Base-by-base conservation (phyloP, 2,329 filamentous ascomycete genomes). In the Arthroderma sp. region DNA sequence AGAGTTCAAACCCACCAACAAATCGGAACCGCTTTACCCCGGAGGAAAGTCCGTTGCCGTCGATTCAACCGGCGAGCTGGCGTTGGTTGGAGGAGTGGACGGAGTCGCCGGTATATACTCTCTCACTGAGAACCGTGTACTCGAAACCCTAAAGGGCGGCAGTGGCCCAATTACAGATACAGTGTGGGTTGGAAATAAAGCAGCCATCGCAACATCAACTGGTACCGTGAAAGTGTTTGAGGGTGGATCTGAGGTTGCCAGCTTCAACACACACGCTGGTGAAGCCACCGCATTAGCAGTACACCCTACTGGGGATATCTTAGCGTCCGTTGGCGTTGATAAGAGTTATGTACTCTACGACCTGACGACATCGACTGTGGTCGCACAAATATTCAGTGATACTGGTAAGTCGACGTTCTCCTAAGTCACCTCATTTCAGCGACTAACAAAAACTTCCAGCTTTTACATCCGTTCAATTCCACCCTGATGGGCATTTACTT, bases 341-440 rank as follows among this genome's bases (percentile, higher is more conserved):
- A 95, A 94, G 75, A 89, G 83, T 62, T 87, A 94, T 57, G 78
- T 88, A 1, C 78, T 96, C 50, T 95, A 96, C 63, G 86, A 96
- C 52, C 64, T 95, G 34, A 63, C 72, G 15, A 72, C 70, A 3
- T 71, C 78, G 57, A 76, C 79, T 56, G 76, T 80, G 28, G 77
- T 88, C 39, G 83, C 81, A 44, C 85, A 89, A 53, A 77, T 88
- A 36, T 91, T 82, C 61, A 83, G 80, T 27, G 81, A 89, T 63
- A 75, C 83, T 51, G 76, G 86, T 91, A 76, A 65, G 81, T 42
- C 32, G 29, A 46, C 15, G 15, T 22, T 47, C 42, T 38, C 36
- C 10, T 36, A n/a, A 38, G 49, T 54, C 48, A 29, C 29, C 42
- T 11, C 45, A 30, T 8, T 47, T 36, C 27, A 10, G 27, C 15